Conservation (phyloP, 352 stramenopile genomes). For the Globisporangium lucens region DNA sequence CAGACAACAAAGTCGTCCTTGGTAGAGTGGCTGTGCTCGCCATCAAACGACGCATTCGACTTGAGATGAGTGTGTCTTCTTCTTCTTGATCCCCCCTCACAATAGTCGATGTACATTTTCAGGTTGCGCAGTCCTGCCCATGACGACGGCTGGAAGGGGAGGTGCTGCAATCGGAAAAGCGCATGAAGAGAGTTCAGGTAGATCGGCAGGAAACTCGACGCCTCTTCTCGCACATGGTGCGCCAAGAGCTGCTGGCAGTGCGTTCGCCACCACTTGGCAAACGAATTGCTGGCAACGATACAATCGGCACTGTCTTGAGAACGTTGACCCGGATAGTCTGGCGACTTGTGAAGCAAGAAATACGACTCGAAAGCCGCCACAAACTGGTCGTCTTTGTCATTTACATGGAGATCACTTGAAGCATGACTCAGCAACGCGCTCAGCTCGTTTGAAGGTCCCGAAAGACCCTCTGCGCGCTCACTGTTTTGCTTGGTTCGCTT, state of each 20-base stretch:
- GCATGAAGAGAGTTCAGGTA: constrained; percentile 52
- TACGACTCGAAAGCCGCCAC: constrained; percentile 31
- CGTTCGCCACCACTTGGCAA: constrained; percentile 11
- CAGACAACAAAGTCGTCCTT: constrained; percentile 27
- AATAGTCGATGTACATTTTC: constrained; percentile 32
- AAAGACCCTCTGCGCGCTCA: constrained; percentile 13
- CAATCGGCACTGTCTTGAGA: constrained; percentile 17
- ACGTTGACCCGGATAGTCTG: background rate
- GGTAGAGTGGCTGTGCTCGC: background rate
- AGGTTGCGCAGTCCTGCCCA: constrained; percentile 41
- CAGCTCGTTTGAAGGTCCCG: constrained; percentile 20
- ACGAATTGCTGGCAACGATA: background rate
- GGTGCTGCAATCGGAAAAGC: constrained; percentile 53
- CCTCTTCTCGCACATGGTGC: constrained; percentile 27
- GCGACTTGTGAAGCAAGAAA: constrained; percentile 19
- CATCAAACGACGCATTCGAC: background rate
- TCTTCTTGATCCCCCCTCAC: background rate
- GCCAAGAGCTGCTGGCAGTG: constrained; percentile 31
- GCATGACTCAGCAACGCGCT: constrained; percentile 13
- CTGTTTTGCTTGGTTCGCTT: constrained; percentile 37
- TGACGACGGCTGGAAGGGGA: constrained; percentile 24
- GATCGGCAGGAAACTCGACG: constrained; percentile 31
- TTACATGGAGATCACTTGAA: background rate
- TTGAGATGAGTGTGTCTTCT: background rate
- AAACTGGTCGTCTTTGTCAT: constrained; percentile 27